Evolutionary conservation across 805 yeast species (phyloP), one percentile per base, ranked within the genome.

Genomic region (Saccharomycopsis capsularis): DNA sequence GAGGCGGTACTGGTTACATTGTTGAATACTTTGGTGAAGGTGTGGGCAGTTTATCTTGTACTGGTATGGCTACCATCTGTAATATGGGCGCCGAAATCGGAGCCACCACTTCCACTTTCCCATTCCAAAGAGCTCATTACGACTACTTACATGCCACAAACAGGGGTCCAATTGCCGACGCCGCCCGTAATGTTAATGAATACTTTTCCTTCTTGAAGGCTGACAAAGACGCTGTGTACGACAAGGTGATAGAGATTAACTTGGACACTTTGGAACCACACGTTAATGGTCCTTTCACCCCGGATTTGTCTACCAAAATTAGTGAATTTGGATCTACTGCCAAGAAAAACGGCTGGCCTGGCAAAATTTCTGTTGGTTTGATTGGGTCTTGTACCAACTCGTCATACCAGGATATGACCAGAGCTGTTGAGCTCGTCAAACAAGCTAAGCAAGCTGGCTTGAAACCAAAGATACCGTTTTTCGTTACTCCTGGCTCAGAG

Each of bases 21-120:
- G 90, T 93, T 46, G 99, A 93, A 72, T 93, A 93, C 73, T 91
- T 87, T 63, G 99, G 99, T 63, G 88, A 82, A 48, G 99, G 99
- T 71, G 95, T 89, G 41, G 73, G 82, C 54, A 72, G 84, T 47
- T 78, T 93, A 61, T 83, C 95, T 22, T 88, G 96, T 73, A 93
- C 99, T 32, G 99, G 99, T 73, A 93, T 93, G 99, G 99, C 95
- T 54, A 93, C 99, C 53, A 91, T 93, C 67, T 91, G 98, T 78
- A 93, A 93, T 70, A 93, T 93, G 99, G 99, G 99, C 66, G 99
- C 99, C 48, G 99, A 93, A 71, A 89, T 93, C 51, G 99, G 99
- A 68, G 99, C 99, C 40, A 93, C 99, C 35, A 93, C 99, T 40
- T 91, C 98, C 22, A 80, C 87, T 50, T 93, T 93, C 88, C 99